Percentiles rank a stretch among this genome's conserved stretches.
Evolutionary conservation across 2,329 filamentous ascomycete genomes (phyloP).

Genomic region (Hymenoscyphus salicellus): DNA sequence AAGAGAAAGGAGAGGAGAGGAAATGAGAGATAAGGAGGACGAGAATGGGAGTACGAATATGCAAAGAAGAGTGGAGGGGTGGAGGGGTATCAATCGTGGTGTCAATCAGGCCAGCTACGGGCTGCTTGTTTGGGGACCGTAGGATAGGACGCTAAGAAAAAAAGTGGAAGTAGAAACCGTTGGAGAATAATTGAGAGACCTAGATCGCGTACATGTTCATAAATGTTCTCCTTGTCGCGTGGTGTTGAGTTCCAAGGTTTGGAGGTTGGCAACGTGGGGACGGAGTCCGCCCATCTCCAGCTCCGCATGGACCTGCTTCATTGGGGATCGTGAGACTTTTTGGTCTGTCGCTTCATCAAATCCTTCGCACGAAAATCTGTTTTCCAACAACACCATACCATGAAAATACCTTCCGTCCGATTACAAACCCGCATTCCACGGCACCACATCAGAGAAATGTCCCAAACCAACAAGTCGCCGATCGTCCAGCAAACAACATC

Average conservation of each 20-base stretch:
- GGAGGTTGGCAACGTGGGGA: slow-evolving; percentile 11
- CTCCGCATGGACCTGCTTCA: slow-evolving; percentile 14
- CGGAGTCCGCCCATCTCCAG: not conserved
- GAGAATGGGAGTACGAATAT: too few relatives aligned
- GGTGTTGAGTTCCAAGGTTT: slow-evolving; percentile 9
- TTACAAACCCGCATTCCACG: not conserved
- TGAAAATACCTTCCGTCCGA: not conserved
- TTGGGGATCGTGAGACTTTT: slow-evolving; percentile 17
- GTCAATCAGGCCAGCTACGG: too few relatives aligned
- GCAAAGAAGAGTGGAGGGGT: too few relatives aligned
- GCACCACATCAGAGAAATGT: not conserved
- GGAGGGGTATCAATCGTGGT: too few relatives aligned
- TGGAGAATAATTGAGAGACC: not conserved
- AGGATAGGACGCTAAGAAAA: too few relatives aligned
- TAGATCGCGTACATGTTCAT: not conserved
- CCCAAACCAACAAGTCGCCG: not conserved
- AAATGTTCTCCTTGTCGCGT: not conserved
- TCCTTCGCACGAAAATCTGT: not conserved
- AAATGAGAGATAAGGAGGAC: too few relatives aligned
- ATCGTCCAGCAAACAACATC: not conserved
- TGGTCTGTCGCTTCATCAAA: not conserved
- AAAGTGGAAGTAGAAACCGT: too few relatives aligned
- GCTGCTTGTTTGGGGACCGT: too few relatives aligned
- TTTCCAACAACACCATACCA: not conserved
- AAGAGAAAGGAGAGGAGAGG: too few relatives aligned